Evolutionary conservation across 2,329 filamentous ascomycete species (phyloP).

Genomic region (Talaromyces sp.): DNA sequence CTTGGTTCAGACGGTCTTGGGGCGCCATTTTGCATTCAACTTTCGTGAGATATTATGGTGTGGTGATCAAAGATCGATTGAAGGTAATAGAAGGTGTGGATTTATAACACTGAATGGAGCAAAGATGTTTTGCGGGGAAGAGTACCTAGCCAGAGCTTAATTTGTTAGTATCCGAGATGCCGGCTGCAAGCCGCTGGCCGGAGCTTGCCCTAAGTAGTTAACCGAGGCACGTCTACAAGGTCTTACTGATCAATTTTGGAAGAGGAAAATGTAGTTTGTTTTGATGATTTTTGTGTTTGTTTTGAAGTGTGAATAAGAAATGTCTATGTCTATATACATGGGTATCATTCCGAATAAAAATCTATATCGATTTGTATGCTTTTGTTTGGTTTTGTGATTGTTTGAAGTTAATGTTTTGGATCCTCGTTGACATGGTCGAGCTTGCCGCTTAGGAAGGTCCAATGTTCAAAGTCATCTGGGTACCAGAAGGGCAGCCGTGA

Average conservation of each 20-base stretch:
- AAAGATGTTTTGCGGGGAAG: constrained; percentile 1
- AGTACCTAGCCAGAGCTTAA: neutral
- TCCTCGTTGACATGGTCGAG: neutral
- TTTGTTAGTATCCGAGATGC: neutral
- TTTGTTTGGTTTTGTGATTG: neutral
- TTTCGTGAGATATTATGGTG: neutral
- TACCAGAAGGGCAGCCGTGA: constrained; percentile 39
- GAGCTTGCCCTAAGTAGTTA: neutral
- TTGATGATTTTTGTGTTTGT: neutral
- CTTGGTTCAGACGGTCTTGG: constrained; percentile 62
- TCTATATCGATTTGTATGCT: neutral
- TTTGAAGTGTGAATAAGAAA: neutral
- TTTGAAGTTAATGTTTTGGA: neutral
- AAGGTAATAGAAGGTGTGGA: neutral
- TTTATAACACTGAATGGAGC: neutral
- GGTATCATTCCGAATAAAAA: neutral
- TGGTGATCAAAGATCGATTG: neutral
- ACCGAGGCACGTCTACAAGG: constrained; percentile 3
- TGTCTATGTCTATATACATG: neutral
- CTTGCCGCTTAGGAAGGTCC: constrained; percentile 21
- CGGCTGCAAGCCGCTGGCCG: neutral
- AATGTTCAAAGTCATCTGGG: constrained; percentile 34
- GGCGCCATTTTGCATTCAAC: constrained; percentile 36
- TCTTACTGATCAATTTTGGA: neutral
- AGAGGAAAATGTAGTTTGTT: neutral